Evolutionary conservation across 2,329 filamentous ascomycete species (phyloP), one percentile per base, ranked within the genome.

Genomic region (Stemphylium beticola): DNA sequence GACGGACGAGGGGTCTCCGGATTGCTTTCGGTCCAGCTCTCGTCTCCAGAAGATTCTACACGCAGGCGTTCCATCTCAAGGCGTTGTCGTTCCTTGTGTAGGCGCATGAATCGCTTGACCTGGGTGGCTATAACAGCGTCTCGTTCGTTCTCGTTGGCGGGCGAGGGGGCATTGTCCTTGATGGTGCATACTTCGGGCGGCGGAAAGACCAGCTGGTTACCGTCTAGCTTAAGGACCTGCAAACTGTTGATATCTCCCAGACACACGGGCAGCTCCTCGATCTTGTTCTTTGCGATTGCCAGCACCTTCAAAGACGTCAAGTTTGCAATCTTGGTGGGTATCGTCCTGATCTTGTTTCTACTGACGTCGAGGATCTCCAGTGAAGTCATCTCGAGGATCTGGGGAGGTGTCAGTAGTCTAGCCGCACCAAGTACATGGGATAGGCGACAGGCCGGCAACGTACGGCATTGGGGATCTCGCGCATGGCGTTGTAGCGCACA

Each of bases 281-380:
- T 91, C 55, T 89, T 86, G 73, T 97, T 97, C 71, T 90, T 91
- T 64, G 91, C 89, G 32, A 97, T 84, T 2, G 92, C 93, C 49
- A 98, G 81, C 14, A 97, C 93, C 71, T 96, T 96, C 60, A 98
- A 80, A 1, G 91, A 96, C 4, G 87, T 88, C 67, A 98, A 81
- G 69, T 87, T 91, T 56, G 85, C 85, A 58, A 97, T 90, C 49
- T 93, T 89, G 41, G 88, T 85, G 0, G 93, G 92, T 2, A 98
- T 83, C 9, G 84, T 80, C 42, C 84, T 85, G 57, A 98, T 87
- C 73, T 89, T 91, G 73, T 98, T 98, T 66, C 91, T 86, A 73
- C 92, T 93, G 49, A 98, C 83, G 77, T 98, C 93, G 57, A 98
- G 84, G 55, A 97, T 96, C 77, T 98, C 93, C 50, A 98, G 84